Evolutionary conservation across 1,284 basidiomycete species (phyloP), one percentile per base, ranked within the genome.

Genomic region (Exsudoporus floridanus): DNA sequence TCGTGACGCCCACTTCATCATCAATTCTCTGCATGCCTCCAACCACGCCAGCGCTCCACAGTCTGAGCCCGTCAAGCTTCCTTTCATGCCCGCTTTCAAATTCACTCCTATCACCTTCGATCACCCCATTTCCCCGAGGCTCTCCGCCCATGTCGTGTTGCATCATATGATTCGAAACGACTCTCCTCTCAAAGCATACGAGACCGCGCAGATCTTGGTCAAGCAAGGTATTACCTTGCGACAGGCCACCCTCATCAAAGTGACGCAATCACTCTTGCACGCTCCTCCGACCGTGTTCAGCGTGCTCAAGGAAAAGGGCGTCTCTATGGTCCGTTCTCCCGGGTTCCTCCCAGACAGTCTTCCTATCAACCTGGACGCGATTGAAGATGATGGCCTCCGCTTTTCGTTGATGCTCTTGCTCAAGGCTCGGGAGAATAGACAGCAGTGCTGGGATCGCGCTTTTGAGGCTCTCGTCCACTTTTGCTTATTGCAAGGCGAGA

Each of bases 401-500:
- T 73, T 79, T 27, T 83, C 85, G 0, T 53, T 88, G 16, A 64
- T 71, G 23, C 74, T 90, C 3, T 65, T 88, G 18, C 62, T 73
- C 37, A 68, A 73, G 4, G 85, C 86, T 0, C 76, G 80, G n/a
- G 69, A 75, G 33, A 77, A 80, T 39, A 75, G 80, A 25, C 78
- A 81, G 42, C 70, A 75, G 27, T 78, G 82, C 35, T 80, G 82
- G 6, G 71, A 78, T 23, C 70, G 74, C 25, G 83, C 88, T 75
- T 88, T 84, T 62, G 76, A 78, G 37, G 73, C 75, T 3, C 66
- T 88, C 38, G 75, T 91, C 57, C 74, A 77, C 4, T 76, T 84
- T 7, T 86, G 84, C 56, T 70, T 91, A 12, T 67, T 89, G 40
- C 87, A 91, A 46, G 86, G 88, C 27, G 88, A 91, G 61, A 82